Evolutionary conservation across 2,329 filamentous ascomycete species (phyloP), one percentile per base, ranked within the genome.

Genomic region (Fusarium longipes): DNA sequence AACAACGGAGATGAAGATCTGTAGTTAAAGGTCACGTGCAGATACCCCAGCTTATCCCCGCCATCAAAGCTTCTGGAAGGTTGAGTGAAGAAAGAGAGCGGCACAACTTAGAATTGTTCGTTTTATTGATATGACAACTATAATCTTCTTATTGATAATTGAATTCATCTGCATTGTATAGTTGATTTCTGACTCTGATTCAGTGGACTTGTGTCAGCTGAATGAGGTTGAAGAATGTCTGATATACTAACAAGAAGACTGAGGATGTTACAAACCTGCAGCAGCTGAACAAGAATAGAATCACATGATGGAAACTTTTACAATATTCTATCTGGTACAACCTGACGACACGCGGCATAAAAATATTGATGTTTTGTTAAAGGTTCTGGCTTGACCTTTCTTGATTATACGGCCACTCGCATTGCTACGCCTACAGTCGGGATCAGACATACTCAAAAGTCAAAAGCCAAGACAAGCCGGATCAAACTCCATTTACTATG

Each of bases 11-110:
- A 55, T 55, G 64, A 52, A 50, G 49, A 65, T 62, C n/a, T 61
- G 48, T 39, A 42, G 42, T 51, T 48, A n/a, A n/a, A 48, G 50
- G 60, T 68, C 65, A 68, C 65, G 65, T 68, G 65, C 27, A n/a
- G 8, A 6, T 35, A 49, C 36, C 49, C 50, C 49, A 48, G 22
- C 20, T 55, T 45, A 24, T 53, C 35, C 58, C 40, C 38, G 36
- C 47, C 22, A 40, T 39, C 27, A 33, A 60, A 43, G 32, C 56
- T 54, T 59, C 35, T 42, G 15, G 42, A 35, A 59, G 56, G 32
- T 36, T 35, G 32, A 30, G 14, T 40, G 9, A 40, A 38, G 24
- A 36, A 39, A 30, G 35, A 39, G 22, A 25, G 15, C 29, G 17
- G 20, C 38, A 35, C 8, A 2, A 4, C 40, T 39, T 4, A 17